A percentile compares a stretch with the other conserved stretches of the same genome.
Conservation (phyloP, 345 rosid genomes). For the Lepidium sativum region DNA sequence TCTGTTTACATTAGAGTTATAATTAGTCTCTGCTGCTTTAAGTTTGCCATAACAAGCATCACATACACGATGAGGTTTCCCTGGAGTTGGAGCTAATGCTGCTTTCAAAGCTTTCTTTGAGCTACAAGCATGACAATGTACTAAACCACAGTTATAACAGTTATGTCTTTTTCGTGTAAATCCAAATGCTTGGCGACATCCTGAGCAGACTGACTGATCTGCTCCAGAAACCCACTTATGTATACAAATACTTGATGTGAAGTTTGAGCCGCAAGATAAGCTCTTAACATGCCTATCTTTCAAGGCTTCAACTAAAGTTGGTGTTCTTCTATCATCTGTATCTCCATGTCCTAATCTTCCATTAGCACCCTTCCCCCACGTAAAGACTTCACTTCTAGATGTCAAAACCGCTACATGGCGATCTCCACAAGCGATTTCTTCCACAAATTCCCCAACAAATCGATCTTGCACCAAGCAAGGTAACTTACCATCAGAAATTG, state of each 20-base stretch:
- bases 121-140: constrained; percentile 94
- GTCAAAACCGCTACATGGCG: constrained; percentile 79
- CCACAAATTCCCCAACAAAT: constrained; percentile 90
- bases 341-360: constrained; percentile 96
- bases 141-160: constrained; percentile 89
- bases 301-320: constrained; percentile 75
- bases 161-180: constrained; percentile 90
- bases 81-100: constrained; percentile 97
- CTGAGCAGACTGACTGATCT: constrained; percentile 87
- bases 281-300: constrained; percentile 80
- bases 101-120: constrained; percentile 92
- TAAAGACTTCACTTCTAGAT: constrained; percentile 87
- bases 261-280: constrained; percentile 90
- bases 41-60: constrained; percentile 80
- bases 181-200: constrained; percentile 93
- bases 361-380: constrained; percentile 94
- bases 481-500: constrained; percentile 57
- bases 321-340: constrained; percentile 57
- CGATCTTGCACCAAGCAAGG: constrained; percentile 80
- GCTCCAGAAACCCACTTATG: constrained; percentile 96
- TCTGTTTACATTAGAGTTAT: constrained; percentile 29
- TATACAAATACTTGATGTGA: constrained; percentile 81
- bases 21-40: constrained; percentile 68
- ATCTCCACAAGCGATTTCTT: constrained; percentile 87
- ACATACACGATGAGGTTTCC: constrained; percentile 93